Conservation (phyloP, 1,284 basidiomycete genomes). For the Fistulina hepatica region DNA sequence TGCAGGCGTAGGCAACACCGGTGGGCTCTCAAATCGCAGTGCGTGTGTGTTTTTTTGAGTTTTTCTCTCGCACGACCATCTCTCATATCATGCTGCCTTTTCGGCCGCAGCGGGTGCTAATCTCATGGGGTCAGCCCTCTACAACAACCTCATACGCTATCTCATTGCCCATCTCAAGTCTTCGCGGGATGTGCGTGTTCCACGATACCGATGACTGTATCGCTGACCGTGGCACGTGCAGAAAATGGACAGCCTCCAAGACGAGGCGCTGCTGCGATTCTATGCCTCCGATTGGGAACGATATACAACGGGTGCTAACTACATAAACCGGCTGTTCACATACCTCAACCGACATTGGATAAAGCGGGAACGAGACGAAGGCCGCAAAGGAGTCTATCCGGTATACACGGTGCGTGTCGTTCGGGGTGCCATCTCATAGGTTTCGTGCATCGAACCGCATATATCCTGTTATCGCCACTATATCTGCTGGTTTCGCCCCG, state of each 20-base stretch:
- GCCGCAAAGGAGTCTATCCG: slow-evolving; percentile 88
- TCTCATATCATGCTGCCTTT: slow-evolving; percentile 12
- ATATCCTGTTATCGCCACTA: too few relatives aligned
- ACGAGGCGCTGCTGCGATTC: slow-evolving; percentile 83
- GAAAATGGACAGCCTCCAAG: slow-evolving; percentile 73
- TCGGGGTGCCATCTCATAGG: not conserved
- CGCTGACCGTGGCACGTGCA: slow-evolving; percentile 22
- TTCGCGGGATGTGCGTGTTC: slow-evolving; percentile 33
- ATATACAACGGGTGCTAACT: slow-evolving; percentile 94
- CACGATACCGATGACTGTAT: not conserved
- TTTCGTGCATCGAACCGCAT: not conserved
- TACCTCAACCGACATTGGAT: slow-evolving; percentile 99
- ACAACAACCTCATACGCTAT: slow-evolving; percentile 80
- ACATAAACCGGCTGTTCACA: slow-evolving; percentile 91
- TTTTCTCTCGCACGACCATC: slow-evolving; percentile 13
- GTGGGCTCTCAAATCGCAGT: slow-evolving; percentile 43
- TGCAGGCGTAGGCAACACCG: slow-evolving; percentile 28
- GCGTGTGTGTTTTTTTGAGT: slow-evolving; percentile 27
- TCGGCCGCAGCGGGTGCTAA: slow-evolving; percentile 78
- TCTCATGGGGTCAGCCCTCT: slow-evolving; percentile 87
- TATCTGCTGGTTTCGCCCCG: too few relatives aligned
- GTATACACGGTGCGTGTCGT: slow-evolving; percentile 80
- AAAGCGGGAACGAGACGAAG: slow-evolving; percentile 96
- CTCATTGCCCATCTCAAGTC: slow-evolving; percentile 65
- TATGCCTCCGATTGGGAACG: slow-evolving; percentile 94